Conservation (phyloP, 805 yeast species). For the Suhomyces sp. region DNA sequence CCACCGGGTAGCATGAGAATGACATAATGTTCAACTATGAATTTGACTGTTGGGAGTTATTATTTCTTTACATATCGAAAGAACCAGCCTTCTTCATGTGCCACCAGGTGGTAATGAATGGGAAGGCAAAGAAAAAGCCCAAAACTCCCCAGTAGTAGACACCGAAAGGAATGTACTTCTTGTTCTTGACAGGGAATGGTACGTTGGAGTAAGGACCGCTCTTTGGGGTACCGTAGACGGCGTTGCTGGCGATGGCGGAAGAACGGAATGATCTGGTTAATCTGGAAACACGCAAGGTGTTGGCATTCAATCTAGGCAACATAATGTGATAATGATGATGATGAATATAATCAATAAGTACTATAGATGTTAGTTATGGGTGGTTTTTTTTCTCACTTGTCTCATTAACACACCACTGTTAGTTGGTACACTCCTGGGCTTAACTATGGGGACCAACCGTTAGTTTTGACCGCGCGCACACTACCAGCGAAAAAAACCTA, state of each 20-base stretch:
- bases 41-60: no score
- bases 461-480: not conserved
- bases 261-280: slow-evolving; percentile 44
- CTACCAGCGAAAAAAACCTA: slow-evolving; percentile 2
- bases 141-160: slow-evolving; percentile 78
- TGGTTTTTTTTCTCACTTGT: no score
- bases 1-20: no score
- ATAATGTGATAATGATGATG: slow-evolving; percentile 4
- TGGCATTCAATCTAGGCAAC: slow-evolving; percentile 13
- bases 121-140: slow-evolving; percentile 47
- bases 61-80: slow-evolving; percentile 9
- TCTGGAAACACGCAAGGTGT: slow-evolving; percentile 15
- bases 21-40: no score
- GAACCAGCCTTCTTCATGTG: slow-evolving; percentile 86
- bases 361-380: no score
- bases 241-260: slow-evolving; percentile 37
- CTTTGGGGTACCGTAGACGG: slow-evolving; percentile 39
- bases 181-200: slow-evolving; percentile 92
- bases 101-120: slow-evolving; percentile 75
- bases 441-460: no score
- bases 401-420: no score
- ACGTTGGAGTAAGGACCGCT: slow-evolving; percentile 84
- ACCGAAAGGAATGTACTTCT: slow-evolving; percentile 79
- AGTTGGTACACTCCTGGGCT: no score
- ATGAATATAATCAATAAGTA: slow-evolving; percentile 3